These are phyloP conservation scores for Phytophthora meadii DNA, from an alignment of 352 stramenopile species.

Conservation along the genomic window DNA sequence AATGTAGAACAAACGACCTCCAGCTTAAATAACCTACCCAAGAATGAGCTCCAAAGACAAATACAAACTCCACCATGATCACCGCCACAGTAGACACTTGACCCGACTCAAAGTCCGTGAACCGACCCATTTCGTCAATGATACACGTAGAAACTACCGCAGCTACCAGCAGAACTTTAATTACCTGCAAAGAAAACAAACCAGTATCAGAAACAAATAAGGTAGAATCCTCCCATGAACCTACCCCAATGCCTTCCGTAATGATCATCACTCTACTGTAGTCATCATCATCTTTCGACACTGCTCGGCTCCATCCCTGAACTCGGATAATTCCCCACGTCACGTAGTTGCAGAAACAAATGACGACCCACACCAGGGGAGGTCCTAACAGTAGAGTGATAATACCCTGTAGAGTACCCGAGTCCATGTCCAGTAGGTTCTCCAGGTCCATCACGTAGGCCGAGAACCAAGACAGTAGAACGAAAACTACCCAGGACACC, in stretches of 20 bases:
- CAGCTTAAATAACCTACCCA: conserved; percentile 55
- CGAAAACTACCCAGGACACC: conserved; percentile 85
- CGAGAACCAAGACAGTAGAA: conserved; percentile 74
- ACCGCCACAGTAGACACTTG: conserved; percentile 82
- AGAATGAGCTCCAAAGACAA: conserved; percentile 80
- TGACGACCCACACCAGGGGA: conserved; percentile 84
- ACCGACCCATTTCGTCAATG: conserved; percentile 79
- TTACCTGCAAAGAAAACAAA: conserved; percentile 48
- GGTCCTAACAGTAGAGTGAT: conserved; percentile 71
- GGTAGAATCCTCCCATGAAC: conserved; percentile 2
- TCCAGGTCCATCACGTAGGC: conserved; percentile 73
- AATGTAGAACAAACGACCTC: background rate
- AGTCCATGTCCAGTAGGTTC: conserved; percentile 50
- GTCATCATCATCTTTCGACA: conserved; percentile 81
- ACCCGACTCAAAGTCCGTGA: conserved; percentile 82
- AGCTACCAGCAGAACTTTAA: conserved; percentile 84
- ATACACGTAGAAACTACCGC: conserved; percentile 88
- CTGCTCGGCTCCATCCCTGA: conserved; percentile 79
- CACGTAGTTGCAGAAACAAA: conserved; percentile 85
- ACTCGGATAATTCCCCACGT: conserved; percentile 83
- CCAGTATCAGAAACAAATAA: background rate
- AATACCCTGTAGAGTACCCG: conserved; percentile 53
- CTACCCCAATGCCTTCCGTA: conserved; percentile 80
- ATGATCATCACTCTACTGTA: conserved; percentile 90
- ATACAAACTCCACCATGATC: conserved; percentile 82